Evolutionary conservation across 192 early-diverging fungal genomes (phyloP), one percentile per base, ranked within the genome.

Genomic region (Umbelopsis vinacea): DNA sequence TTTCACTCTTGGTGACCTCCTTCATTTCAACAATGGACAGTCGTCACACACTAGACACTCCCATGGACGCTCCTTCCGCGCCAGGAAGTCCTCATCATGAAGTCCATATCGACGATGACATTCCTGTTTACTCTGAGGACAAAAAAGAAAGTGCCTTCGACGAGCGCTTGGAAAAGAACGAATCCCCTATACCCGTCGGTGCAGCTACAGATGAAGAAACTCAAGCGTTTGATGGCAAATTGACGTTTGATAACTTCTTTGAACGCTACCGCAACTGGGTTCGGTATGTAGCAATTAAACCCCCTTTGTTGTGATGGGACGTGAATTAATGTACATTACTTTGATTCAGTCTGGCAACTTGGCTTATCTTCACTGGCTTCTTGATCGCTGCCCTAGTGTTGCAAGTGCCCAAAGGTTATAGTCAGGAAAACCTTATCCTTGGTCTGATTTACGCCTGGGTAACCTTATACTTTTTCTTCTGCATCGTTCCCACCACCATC

Each of bases 301-400:
- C 35, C 17, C 22, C 19, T 48, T 6, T 17, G 37, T 21, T 26
- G 23, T 11, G 40, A 12, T 43, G 40, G 6, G 29, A n/a, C 14
- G 19, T 46, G 14, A 22, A 50, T 14, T 57, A 26, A 55, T 22
- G 21, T 48, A 37, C 40, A 50, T 57, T 6, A 35, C 21, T 17
- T 4, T 55, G 9, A 8, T 68, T 19, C 47, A 77, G 71, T 38
- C 1, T 73, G 15, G 43, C n/a, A 14, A 52, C 60, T 37, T 71
- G 72, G 55, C 52, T 78, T 12, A 73, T 78, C 40, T 48, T 48
- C n/a, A 78, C 76, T 52, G 76, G 76, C 21, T 74, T 78, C 5
- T 24, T 74, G 0, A 24, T 54, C 67, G 76, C 76, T 45, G 71
- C 76, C 24, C 67, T 52, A 21, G 72, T 68, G 9, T 26, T 78